These are phyloP conservation scores for Penicillium argentinense DNA, from an alignment of 495 filamentous ascomycete genomes.

Conservation along the genomic window DNA sequence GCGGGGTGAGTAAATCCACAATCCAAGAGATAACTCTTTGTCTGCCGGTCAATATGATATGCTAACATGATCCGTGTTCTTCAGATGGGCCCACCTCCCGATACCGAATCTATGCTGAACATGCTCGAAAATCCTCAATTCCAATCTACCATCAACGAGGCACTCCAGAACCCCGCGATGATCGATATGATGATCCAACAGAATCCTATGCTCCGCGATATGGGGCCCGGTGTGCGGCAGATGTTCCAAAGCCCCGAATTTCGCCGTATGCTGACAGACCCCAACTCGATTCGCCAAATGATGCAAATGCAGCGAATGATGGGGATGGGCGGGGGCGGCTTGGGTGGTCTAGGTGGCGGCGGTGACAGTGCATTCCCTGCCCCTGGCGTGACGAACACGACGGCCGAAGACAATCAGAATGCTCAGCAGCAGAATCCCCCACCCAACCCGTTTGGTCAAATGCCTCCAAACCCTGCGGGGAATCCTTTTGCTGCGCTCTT, in stretches of 20 bases:
- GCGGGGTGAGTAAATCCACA: constrained; percentile 71
- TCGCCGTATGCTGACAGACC: constrained; percentile 94
- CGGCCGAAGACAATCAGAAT: constrained; percentile 43
- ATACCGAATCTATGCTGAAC: constrained; percentile 72
- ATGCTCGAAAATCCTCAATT: constrained; percentile 88
- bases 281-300: constrained; percentile 75
- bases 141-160: constrained; percentile 83
- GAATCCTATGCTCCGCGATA: constrained; percentile 83
- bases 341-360: constrained; percentile 41
- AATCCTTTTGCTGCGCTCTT: constrained; percentile 79
- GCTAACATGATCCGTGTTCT: constrained; percentile 15
- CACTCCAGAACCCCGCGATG: constrained; percentile 87
- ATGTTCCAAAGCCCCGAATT: constrained; percentile 85
- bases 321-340: constrained; percentile 52
- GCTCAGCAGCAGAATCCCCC: constrained; percentile 37
- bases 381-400: constrained; percentile 82
- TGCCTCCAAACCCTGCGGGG: constrained; percentile 25
- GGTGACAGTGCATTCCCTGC: constrained; percentile 70
- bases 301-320: constrained; percentile 74
- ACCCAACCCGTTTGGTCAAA: constrained; percentile 40
- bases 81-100: constrained; percentile 89
- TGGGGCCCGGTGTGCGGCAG: constrained; percentile 76
- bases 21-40: background rate
- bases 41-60: constrained; percentile 1
- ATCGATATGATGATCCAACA: constrained; percentile 89